These are phyloP conservation scores for Leucaena leucocephala DNA, from an alignment of 306 rosid species.

Conservation along the genomic window DNA sequence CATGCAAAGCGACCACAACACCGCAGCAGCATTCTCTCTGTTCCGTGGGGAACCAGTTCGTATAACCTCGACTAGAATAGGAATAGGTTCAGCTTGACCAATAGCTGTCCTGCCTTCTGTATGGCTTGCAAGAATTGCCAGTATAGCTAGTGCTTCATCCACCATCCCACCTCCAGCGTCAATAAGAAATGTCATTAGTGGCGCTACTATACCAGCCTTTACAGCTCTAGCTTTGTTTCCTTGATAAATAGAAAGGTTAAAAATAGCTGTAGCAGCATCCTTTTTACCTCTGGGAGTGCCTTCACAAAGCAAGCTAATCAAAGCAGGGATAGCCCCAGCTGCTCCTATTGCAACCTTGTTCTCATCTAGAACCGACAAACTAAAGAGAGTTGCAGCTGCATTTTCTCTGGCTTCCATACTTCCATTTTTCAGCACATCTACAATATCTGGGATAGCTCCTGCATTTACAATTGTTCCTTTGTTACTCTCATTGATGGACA, in stretches of 20 bases:
- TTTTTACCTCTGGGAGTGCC: conserved; percentile 98
- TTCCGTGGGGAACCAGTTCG: conserved; percentile 94
- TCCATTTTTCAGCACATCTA: conserved; percentile 85
- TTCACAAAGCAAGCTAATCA: conserved; percentile 78
- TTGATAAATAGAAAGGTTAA: conserved; percentile 88
- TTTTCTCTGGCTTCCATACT: conserved; percentile 99
- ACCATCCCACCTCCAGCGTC: conserved; percentile 98
- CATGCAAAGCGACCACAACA: conserved; percentile 83
- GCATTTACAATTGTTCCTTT: conserved; percentile 90
- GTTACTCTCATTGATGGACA: conserved; percentile 84
- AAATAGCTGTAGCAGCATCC: conserved; percentile 98
- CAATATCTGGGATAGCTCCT: conserved; percentile 93
- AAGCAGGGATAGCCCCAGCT: conserved; percentile 98
- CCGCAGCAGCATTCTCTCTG: conserved; percentile 88
- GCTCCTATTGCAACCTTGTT: conserved; percentile 92
- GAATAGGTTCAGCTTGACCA: conserved; percentile 71
- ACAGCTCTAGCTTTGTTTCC: conserved; percentile 98
- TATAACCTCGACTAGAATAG: conserved; percentile 73
- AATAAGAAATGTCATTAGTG: conserved; percentile 72
- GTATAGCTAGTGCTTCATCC: conserved; percentile 91
- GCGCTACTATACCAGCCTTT: conserved; percentile 83
- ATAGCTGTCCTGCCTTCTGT: conserved; percentile 81
- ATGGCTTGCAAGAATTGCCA: conserved; percentile 91
- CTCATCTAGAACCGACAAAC: conserved; percentile 89
- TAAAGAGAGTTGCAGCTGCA: conserved; percentile 97